A percentile compares a stretch with the other conserved stretches of the same genome.
Conservation (phyloP, 257 asterid genomes). For the Schizonepeta tenuifolia region DNA sequence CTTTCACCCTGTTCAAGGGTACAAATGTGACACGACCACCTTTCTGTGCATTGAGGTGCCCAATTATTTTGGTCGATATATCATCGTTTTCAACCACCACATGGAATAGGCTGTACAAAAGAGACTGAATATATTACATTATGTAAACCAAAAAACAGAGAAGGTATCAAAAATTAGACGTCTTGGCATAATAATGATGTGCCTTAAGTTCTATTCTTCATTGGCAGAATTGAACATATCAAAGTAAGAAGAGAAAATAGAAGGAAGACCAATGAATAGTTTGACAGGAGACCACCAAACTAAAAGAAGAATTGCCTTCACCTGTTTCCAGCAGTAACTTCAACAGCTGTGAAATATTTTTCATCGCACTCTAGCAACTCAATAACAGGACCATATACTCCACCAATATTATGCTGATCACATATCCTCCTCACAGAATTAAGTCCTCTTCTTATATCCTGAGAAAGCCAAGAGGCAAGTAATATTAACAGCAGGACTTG, state of each 20-base stretch:
- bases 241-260: conserved; percentile 2
- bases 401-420: conserved; percentile 48
- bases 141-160: conserved; percentile 26
- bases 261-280: neutral
- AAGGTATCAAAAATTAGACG: conserved; percentile 3
- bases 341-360: conserved; percentile 95
- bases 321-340: conserved; percentile 99
- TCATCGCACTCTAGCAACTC: conserved; percentile 97
- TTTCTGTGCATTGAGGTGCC: conserved; percentile 91
- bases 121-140: conserved; percentile 27
- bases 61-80: conserved; percentile 82
- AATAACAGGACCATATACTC: conserved; percentile 86
- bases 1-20: conserved; percentile 93
- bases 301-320: conserved; percentile 28
- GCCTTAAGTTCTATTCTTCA: conserved; percentile 8
- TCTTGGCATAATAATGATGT: neutral
- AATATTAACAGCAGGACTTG: conserved; percentile 20
- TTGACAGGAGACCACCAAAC: conserved; percentile 23
- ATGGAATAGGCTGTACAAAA: conserved; percentile 76
- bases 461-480: conserved; percentile 30
- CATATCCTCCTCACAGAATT: conserved; percentile 83
- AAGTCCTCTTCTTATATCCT: conserved; percentile 98
- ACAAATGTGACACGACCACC: conserved; percentile 99
- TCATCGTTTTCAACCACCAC: conserved; percentile 95
- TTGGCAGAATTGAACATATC: conserved; percentile 5